These are phyloP conservation scores for Candolleomyces aberdarensis DNA, from an alignment of 768 basidiomycete species.

Conservation along the genomic window DNA sequence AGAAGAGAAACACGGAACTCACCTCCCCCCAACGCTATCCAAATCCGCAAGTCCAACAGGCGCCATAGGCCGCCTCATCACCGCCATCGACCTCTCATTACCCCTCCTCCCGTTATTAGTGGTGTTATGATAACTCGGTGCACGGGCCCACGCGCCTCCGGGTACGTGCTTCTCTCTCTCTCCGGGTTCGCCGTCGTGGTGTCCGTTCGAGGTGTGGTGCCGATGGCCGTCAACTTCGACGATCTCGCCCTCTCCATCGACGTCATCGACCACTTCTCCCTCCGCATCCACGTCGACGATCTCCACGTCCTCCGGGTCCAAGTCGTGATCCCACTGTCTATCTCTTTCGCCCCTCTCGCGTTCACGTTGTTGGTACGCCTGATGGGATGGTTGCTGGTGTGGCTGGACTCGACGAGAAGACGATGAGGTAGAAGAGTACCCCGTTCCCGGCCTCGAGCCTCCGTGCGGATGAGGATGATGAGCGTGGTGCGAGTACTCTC, in stretches of 20 bases:
- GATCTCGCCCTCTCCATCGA: conserved; percentile 24
- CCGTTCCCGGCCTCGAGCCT: no score
- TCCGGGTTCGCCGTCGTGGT: not conserved
- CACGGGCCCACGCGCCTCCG: no score
- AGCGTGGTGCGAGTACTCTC: no score
- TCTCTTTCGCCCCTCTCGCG: conserved; percentile 8
- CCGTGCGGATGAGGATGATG: no score
- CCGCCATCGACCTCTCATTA: not conserved
- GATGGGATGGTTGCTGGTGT: no score
- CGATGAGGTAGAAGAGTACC: no score
- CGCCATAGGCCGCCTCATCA: conserved; percentile 20
- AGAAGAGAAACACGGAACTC: conserved; percentile 21
- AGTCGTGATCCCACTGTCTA: not conserved
- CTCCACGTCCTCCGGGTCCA: conserved; percentile 6
- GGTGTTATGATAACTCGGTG: no score
- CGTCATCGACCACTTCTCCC: conserved; percentile 24
- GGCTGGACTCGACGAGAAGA: no score
- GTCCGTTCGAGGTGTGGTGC: not conserved
- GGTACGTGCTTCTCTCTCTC: no score
- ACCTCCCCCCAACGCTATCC: conserved; percentile 60
- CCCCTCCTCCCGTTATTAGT: not conserved
- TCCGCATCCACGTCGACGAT: conserved; percentile 26
- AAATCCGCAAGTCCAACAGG: conserved; percentile 54
- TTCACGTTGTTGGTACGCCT: not conserved
- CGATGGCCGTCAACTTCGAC: not conserved